Percentiles rank a stretch among this genome's conserved stretches.
These are phyloP conservation scores for Neopestalotiopsis clavispora DNA, from an alignment of 2,329 filamentous ascomycete genomes.

Conservation along the genomic window DNA sequence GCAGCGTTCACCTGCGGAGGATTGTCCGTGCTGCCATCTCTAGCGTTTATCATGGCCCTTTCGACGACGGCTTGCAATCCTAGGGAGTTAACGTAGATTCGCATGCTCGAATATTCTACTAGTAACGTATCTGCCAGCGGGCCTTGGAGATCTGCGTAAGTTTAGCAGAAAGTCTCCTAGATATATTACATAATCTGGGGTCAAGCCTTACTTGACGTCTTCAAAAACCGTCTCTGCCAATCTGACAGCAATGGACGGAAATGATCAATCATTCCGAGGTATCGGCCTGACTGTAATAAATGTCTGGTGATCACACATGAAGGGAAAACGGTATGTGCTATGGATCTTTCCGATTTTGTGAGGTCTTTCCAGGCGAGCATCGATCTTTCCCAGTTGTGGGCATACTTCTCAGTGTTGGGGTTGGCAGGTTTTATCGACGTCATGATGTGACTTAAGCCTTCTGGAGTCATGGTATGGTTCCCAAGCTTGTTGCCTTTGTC, in stretches of 20 bases:
- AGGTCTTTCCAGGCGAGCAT: neutral
- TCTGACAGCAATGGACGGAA: neutral
- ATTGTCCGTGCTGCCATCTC: neutral
- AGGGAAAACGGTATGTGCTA: neutral
- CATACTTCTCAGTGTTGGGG: neutral
- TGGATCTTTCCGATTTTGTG: neutral
- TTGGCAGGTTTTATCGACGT: neutral
- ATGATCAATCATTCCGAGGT: neutral
- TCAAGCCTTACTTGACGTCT: neutral
- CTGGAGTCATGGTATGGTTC: neutral
- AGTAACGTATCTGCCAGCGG: neutral
- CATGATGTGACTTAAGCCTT: neutral
- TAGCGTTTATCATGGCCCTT: neutral
- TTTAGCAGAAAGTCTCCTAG: neutral
- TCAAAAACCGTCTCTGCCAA: neutral
- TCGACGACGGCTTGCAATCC: neutral
- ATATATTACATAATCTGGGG: neutral
- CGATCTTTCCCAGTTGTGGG: neutral
- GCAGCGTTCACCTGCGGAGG: neutral
- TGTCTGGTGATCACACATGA: neutral
- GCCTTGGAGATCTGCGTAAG: neutral
- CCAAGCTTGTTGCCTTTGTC: neutral
- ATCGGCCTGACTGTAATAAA: neutral
- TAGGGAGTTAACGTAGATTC: neutral
- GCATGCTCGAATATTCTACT: neutral